A percentile compares a stretch with the other conserved stretches of the same genome.
phyloP scores from a whole-genome alignment of 2,329 filamentous ascomycete genomes.

The Colletotrichum cuscutae region DNA sequence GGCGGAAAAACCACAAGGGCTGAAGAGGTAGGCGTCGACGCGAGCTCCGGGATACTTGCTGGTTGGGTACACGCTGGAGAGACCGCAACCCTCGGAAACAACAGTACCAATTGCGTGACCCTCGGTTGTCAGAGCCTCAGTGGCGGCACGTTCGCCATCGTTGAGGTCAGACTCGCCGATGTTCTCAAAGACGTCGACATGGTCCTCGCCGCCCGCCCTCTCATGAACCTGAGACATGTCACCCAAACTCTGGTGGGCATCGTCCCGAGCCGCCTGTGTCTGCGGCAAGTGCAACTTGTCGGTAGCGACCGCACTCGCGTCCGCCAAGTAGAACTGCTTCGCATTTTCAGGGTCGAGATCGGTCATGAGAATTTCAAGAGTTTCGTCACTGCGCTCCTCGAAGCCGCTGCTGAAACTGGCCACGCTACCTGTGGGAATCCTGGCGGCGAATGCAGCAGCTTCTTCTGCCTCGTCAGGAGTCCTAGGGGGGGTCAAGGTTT shows the following conservation, averaged over 20 bases:
- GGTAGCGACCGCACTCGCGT: slow-evolving; percentile 90
- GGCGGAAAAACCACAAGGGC: slow-evolving; percentile 95
- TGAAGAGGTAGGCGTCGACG: slow-evolving; percentile 96
- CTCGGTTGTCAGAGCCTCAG: slow-evolving; percentile 86
- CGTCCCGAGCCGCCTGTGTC: slow-evolving; percentile 70
- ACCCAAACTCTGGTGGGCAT: slow-evolving; percentile 68
- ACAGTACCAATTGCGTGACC: slow-evolving; percentile 93
- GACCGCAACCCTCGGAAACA: slow-evolving; percentile 88
- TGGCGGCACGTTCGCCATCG: slow-evolving; percentile 68
- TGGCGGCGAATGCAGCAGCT: slow-evolving; percentile 53
- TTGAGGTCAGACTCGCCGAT: slow-evolving; percentile 61
- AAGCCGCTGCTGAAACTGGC: slow-evolving; percentile 46
- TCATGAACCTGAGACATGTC: slow-evolving; percentile 58
- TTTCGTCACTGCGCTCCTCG: slow-evolving; percentile 75
- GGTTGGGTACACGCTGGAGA: slow-evolving; percentile 88
- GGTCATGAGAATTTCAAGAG: slow-evolving; percentile 78
- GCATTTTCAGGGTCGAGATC: slow-evolving; percentile 75
- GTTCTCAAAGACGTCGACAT: slow-evolving; percentile 85
- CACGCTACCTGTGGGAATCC: slow-evolving; percentile 61
- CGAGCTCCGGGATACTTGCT: slow-evolving; percentile 90
- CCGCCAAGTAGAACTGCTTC: slow-evolving; percentile 75
- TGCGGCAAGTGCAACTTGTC: slow-evolving; percentile 75
- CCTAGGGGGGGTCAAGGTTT: slow-evolving; percentile 81
- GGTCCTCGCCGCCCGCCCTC: slow-evolving; percentile 61
- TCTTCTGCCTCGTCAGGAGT: slow-evolving; percentile 68